Percentiles rank a stretch among this genome's conserved stretches.
Conservation (phyloP, 176 grass and related monocot species). For the Bromus sterilis region DNA sequence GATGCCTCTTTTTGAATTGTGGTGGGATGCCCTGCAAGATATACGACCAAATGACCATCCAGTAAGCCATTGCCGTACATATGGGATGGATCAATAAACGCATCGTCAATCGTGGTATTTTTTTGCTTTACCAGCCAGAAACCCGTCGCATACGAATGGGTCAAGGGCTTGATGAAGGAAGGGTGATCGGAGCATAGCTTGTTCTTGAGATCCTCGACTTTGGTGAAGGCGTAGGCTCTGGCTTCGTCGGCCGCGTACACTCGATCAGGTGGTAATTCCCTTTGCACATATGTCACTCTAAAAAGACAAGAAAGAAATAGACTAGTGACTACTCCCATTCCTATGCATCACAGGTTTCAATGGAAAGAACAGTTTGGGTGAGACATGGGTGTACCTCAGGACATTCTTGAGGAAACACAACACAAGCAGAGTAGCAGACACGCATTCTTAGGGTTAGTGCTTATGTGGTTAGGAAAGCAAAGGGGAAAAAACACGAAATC, state of each 20-base stretch:
- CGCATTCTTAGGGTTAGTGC: too few species aligned
- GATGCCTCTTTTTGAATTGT: constrained; percentile 15
- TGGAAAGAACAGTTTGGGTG: not conserved
- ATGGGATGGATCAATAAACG: not conserved
- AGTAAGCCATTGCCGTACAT: not conserved
- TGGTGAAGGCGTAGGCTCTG: constrained; percentile 11
- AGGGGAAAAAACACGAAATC: too few species aligned
- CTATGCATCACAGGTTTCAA: not conserved
- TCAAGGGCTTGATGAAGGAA: constrained; percentile 56
- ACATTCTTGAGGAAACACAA: not conserved
- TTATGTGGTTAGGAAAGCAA: too few species aligned
- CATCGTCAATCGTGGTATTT: not conserved
- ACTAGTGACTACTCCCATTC: too few species aligned
- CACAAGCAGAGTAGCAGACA: too few species aligned
- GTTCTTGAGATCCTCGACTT: constrained; percentile 41
- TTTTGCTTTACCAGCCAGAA: constrained; percentile 44
- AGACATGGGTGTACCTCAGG: not conserved
- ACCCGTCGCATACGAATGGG: too few species aligned
- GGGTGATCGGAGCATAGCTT: constrained; percentile 30
- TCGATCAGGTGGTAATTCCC: not conserved
- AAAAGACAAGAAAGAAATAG: not conserved
- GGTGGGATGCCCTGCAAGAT: constrained; percentile 39
- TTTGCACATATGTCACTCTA: too few species aligned
- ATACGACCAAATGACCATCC: not conserved
- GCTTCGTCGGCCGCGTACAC: not conserved